A percentile compares a stretch with the other conserved stretches of the same genome.
Evolutionary conservation across 768 basidiomycete genomes (phyloP).

Genomic region (Pleurotus pulmonarius): DNA sequence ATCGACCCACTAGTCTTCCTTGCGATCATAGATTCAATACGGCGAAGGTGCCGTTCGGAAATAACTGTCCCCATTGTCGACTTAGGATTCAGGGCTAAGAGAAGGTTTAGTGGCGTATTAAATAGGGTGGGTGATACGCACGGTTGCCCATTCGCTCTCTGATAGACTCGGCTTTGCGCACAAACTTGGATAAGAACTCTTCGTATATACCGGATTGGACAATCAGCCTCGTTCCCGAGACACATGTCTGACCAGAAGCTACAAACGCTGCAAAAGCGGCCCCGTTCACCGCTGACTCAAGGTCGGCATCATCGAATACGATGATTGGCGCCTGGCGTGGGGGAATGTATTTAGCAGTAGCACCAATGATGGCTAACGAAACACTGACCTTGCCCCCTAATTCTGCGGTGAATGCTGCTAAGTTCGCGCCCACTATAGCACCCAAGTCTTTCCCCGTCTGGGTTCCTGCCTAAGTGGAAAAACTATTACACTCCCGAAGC

Average conservation of each 20-base stretch:
- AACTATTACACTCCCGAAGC: neutral
- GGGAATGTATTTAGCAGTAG: neutral
- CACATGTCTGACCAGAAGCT: conserved; percentile 87
- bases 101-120: neutral
- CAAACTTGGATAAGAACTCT: conserved; percentile 56
- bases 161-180: conserved; percentile 62
- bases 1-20: conserved; percentile 42
- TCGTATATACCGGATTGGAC: conserved; percentile 70
- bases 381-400: conserved; percentile 73
- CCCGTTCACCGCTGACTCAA: conserved; percentile 75
- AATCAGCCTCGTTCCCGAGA: conserved; percentile 85
- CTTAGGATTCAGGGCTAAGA: conserved; percentile 61
- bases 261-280: conserved; percentile 81
- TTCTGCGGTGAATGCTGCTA: conserved; percentile 78
- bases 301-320: conserved; percentile 75
- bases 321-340: conserved; percentile 66
- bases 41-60: conserved; percentile 55
- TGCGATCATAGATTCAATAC: conserved; percentile 57
- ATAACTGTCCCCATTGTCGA: conserved; percentile 84
- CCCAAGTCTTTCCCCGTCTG: conserved; percentile 74
- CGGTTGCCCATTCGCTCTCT: conserved; percentile 74
- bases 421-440: conserved; percentile 66
- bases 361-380: too few relatives aligned
- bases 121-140: conserved; percentile 19
- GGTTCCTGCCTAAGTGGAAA: conserved; percentile 61